These are phyloP conservation scores for Cinchona pubescens DNA, from an alignment of 257 asterid species.

Conservation along the genomic window DNA sequence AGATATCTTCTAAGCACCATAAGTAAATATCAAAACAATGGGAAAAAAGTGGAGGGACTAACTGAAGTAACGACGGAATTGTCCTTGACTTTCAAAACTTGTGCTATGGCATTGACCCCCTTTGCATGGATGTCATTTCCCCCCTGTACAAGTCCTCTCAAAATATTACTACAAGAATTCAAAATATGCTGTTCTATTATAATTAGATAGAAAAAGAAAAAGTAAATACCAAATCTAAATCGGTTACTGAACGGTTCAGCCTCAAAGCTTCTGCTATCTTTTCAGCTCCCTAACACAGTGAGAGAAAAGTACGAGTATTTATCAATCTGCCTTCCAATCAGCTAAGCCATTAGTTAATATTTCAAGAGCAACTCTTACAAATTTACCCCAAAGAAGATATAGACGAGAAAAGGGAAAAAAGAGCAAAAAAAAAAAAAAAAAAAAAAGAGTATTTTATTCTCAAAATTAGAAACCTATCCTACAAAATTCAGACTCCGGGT, in stretches of 20 bases:
- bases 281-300: constrained; percentile 69
- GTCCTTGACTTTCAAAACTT: constrained; percentile 78
- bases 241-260: constrained; percentile 75
- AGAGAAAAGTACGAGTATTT: background rate
- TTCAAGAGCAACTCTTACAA: background rate
- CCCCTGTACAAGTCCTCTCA: constrained; percentile 53
- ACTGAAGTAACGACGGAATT: constrained; percentile 74
- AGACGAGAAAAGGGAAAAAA: background rate
- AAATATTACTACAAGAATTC: background rate
- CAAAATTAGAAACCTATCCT: background rate
- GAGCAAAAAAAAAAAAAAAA: background rate
- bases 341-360: background rate
- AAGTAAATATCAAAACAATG: background rate
- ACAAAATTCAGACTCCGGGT: background rate
- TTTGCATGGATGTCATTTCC: constrained; percentile 91
- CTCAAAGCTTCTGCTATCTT: constrained; percentile 83
- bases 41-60: constrained; percentile 30
- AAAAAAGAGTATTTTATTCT: background rate
- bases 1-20: background rate
- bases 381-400: background rate
- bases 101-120: constrained; percentile 66
- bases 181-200: background rate
- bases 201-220: background rate
- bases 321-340: background rate
- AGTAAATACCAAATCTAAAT: constrained; percentile 67